Conservation (phyloP, 1,284 basidiomycete genomes). For the Takashimella tepidaria region DNA sequence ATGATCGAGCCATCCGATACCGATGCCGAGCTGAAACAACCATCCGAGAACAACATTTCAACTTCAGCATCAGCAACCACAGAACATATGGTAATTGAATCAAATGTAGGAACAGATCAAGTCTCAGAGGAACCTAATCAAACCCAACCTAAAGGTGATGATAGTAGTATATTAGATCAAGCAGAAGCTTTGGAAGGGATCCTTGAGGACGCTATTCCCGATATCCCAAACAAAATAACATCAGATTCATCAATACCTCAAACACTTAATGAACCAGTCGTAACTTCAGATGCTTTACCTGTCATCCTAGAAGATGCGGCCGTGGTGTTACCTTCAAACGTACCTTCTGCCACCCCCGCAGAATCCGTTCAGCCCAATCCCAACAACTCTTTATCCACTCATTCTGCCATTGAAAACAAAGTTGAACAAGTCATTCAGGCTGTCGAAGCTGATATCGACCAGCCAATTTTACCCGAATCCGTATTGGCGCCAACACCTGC, state of each 20-base stretch:
- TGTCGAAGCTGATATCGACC: slow-evolving; percentile 13
- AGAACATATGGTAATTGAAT: slow-evolving; percentile 1
- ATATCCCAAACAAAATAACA: not conserved
- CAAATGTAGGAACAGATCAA: slow-evolving; percentile 1
- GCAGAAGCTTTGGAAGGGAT: slow-evolving; percentile 1
- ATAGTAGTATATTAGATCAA: not conserved
- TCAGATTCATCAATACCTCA: not conserved
- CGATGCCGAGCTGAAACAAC: not conserved
- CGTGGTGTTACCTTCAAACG: no score
- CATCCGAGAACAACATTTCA: slow-evolving; percentile 1
- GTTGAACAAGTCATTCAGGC: slow-evolving; percentile 10
- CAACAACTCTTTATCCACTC: no score
- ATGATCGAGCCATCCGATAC: not conserved
- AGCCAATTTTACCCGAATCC: slow-evolving; percentile 15
- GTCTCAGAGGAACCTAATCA: slow-evolving; percentile 9
- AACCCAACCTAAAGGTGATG: not conserved
- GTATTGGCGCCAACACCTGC: slow-evolving; percentile 9
- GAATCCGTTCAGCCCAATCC: no score
- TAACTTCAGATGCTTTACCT: not conserved
- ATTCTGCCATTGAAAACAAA: slow-evolving; percentile 9
- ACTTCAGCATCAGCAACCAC: slow-evolving; percentile 1
- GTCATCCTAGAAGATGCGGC: no score
- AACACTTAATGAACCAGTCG: not conserved
- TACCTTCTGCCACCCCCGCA: not conserved
- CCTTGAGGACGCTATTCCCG: slow-evolving; percentile 1